A percentile compares a stretch with the other conserved stretches of the same genome.
phyloP scores from a whole-genome alignment of 306 rosid genomes.

The Prunus mongolica region DNA sequence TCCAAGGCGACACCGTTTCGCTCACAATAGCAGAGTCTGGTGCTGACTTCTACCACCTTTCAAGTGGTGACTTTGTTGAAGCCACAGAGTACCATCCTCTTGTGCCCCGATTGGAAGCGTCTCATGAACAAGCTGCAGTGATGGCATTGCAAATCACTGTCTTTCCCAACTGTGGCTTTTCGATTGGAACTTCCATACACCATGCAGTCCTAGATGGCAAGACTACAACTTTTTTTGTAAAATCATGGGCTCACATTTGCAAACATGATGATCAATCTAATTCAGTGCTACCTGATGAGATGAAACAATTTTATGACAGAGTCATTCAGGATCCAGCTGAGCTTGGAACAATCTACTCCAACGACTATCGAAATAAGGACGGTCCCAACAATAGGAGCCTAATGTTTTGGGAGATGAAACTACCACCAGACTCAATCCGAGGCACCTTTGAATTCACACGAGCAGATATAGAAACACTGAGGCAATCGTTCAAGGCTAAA shows the following conservation, averaged over 20 bases:
- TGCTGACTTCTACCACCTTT: too few species aligned
- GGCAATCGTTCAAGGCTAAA: not conserved
- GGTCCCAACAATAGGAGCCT: not conserved
- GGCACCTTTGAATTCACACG: not conserved
- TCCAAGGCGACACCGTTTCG: too few species aligned
- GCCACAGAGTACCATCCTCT: not conserved
- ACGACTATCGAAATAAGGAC: not conserved
- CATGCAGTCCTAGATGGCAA: constrained; percentile 50
- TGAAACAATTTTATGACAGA: constrained; percentile 13
- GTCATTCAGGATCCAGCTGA: constrained; percentile 25
- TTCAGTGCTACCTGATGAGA: not conserved
- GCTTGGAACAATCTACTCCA: not conserved
- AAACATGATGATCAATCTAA: not conserved
- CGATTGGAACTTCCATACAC: constrained; percentile 40
- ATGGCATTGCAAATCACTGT: constrained; percentile 39
- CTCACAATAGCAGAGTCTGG: too few species aligned
- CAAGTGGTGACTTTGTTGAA: too few species aligned
- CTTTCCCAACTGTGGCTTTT: constrained; percentile 41
- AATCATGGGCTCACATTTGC: constrained; percentile 25
- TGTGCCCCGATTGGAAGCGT: constrained; percentile 16
- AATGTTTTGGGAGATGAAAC: not conserved
- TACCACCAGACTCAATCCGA: not conserved
- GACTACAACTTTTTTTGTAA: constrained; percentile 25
- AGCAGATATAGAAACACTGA: not conserved
- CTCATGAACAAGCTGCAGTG: not conserved